A percentile compares a stretch with the other conserved stretches of the same genome.
Evolutionary conservation across 106 monocot species (phyloP).

Genomic region (Cymbidium sinense): DNA sequence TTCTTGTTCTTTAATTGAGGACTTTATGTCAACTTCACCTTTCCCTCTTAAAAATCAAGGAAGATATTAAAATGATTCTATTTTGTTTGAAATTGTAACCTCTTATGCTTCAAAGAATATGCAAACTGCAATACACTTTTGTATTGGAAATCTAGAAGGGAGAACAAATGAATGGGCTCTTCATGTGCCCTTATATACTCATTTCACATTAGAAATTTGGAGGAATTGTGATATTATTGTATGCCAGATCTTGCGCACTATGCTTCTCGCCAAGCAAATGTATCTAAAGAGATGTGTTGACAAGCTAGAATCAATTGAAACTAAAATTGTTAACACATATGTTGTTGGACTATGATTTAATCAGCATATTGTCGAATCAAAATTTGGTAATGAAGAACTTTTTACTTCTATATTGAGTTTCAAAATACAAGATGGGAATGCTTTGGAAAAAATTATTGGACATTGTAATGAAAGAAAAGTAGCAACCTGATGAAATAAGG

Average conservation of each 20-base stretch:
- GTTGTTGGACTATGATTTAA: slow-evolving; percentile 59
- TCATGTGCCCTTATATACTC: slow-evolving; percentile 74
- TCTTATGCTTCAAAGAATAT: slow-evolving; percentile 79
- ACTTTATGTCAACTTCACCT: slow-evolving; percentile 76
- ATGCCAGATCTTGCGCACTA: slow-evolving; percentile 63
- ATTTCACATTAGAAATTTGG: slow-evolving; percentile 84
- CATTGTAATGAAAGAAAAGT: slow-evolving; percentile 82
- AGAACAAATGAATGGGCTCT: slow-evolving; percentile 72
- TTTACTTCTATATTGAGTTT: slow-evolving; percentile 41
- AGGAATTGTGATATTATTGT: slow-evolving; percentile 95
- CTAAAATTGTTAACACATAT: slow-evolving; percentile 15
- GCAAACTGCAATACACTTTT: slow-evolving; percentile 86
- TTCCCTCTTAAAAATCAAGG: slow-evolving; percentile 63
- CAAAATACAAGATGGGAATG: slow-evolving; percentile 40
- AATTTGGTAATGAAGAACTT: slow-evolving; percentile 53
- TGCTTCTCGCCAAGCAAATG: slow-evolving; percentile 59
- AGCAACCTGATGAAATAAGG: slow-evolving; percentile 69
- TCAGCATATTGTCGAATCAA: slow-evolving; percentile 45
- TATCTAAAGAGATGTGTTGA: slow-evolving; percentile 32
- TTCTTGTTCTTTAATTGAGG: slow-evolving; percentile 70
- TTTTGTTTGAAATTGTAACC: slow-evolving; percentile 66
- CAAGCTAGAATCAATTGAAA: not conserved
- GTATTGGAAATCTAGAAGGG: slow-evolving; percentile 54
- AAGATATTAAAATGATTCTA: slow-evolving; percentile 69
- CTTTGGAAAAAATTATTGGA: slow-evolving; percentile 56